Conservation (phyloP, 2,329 filamentous ascomycete species). For the Fusarium guadeloupense region DNA sequence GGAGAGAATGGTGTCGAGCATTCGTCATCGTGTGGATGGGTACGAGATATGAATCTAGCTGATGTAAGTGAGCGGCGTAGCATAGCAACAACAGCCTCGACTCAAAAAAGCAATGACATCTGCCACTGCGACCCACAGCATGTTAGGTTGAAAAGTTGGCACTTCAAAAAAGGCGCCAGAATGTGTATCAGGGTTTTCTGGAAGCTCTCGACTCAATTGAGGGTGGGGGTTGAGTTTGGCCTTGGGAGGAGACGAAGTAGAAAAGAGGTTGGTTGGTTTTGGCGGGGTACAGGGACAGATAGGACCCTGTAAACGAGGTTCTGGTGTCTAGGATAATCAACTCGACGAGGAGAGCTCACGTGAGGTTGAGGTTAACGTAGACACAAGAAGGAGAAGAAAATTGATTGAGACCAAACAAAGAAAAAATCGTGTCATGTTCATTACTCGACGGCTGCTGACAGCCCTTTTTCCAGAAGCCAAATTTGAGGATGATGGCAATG, state of each 20-base stretch:
- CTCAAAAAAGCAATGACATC: constrained; percentile 4
- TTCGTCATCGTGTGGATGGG: neutral
- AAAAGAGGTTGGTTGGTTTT: too few species aligned
- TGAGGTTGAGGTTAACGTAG: too few species aligned
- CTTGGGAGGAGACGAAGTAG: neutral
- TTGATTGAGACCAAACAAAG: neutral
- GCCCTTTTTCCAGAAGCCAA: neutral
- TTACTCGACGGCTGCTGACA: neutral
- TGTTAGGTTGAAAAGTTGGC: constrained; percentile 12
- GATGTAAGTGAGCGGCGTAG: constrained; percentile 18
- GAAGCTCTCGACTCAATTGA: constrained; percentile 13
- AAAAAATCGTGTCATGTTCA: neutral
- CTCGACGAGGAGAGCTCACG: too few species aligned
- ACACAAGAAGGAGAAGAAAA: neutral
- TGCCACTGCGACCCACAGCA: neutral
- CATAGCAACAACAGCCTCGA: neutral
- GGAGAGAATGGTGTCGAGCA: neutral
- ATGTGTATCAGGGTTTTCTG: constrained; percentile 9
- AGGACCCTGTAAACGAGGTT: too few species aligned
- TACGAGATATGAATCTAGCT: neutral
- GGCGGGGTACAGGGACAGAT: too few species aligned
- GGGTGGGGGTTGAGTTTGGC: neutral
- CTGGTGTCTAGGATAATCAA: too few species aligned
- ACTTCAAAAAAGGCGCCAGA: neutral
- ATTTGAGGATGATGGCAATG: neutral